These are phyloP conservation scores for Alopecurus myosuroides DNA, from an alignment of 176 grass and related monocot species.

Conservation along the genomic window DNA sequence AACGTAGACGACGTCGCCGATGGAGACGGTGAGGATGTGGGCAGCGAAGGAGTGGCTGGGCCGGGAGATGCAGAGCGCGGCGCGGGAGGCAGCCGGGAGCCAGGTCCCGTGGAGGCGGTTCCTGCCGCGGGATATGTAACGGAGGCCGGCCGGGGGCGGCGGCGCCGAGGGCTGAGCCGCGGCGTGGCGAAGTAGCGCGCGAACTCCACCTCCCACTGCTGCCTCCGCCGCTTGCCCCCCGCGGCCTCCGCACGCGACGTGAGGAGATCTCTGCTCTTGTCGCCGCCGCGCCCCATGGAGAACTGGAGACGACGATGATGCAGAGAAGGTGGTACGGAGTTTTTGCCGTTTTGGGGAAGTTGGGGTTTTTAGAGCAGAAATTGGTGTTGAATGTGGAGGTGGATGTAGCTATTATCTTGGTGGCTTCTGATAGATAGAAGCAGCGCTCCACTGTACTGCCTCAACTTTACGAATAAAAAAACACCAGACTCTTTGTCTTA, in stretches of 20 bases:
- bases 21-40: conserved; percentile 53
- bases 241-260: background rate
- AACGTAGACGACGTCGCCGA: conserved; percentile 43
- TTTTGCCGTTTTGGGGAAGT: background rate
- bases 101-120: conserved; percentile 43
- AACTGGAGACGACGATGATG: background rate
- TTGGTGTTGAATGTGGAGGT: background rate
- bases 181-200: conserved; percentile 59
- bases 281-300: conserved; percentile 11
- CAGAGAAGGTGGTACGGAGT: background rate
- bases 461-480: background rate
- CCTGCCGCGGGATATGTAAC: conserved; percentile 22
- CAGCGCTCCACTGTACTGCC: background rate
- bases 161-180: background rate
- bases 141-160: conserved; percentile 29
- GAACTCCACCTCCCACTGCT: conserved; percentile 58
- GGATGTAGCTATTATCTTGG: background rate
- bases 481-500: background rate
- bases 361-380: background rate
- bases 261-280: background rate
- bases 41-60: background rate
- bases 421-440: too few species aligned
- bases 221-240: background rate
- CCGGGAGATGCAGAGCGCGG: conserved; percentile 28
- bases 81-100: conserved; percentile 35